Evolutionary conservation across 441 rosid genomes (phyloP).

Genomic region (Jatropha multifida): DNA sequence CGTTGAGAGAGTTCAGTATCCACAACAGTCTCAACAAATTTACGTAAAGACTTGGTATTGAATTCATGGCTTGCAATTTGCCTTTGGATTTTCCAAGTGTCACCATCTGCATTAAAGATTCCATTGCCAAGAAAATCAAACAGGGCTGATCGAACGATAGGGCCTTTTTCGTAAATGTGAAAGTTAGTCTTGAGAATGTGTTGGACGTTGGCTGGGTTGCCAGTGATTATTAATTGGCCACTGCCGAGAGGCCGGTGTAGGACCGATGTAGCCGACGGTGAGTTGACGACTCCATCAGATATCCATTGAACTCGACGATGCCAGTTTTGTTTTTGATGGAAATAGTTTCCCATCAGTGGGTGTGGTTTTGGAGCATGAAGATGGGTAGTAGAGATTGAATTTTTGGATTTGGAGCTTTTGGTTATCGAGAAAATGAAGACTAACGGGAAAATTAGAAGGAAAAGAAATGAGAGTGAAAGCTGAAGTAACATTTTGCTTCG

Average conservation of each 20-base stretch:
- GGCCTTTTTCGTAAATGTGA: constrained; percentile 47
- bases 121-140: constrained; percentile 57
- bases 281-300: constrained; percentile 33
- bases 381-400: not conserved
- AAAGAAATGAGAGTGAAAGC: constrained; percentile 17
- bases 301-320: constrained; percentile 43
- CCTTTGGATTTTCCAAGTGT: constrained; percentile 61
- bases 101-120: constrained; percentile 59
- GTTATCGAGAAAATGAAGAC: constrained; percentile 22
- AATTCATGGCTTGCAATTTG: constrained; percentile 75
- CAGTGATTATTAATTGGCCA: constrained; percentile 36
- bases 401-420: constrained; percentile 13
- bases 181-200: constrained; percentile 64
- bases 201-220: constrained; percentile 55
- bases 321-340: constrained; percentile 31
- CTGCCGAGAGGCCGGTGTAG: constrained; percentile 32
- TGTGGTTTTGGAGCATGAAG: constrained; percentile 36
- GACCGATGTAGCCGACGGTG: constrained; percentile 44
- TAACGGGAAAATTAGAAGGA: constrained; percentile 28
- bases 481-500: constrained; percentile 16
- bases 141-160: constrained; percentile 16
- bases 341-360: constrained; percentile 50
- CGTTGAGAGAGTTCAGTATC: constrained; percentile 47
- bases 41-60: constrained; percentile 58
- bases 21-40: constrained; percentile 51